Evolutionary conservation across 495 filamentous ascomycete species (phyloP), one percentile per base, ranked within the genome.

Genomic region (Tricharina praecox): DNA sequence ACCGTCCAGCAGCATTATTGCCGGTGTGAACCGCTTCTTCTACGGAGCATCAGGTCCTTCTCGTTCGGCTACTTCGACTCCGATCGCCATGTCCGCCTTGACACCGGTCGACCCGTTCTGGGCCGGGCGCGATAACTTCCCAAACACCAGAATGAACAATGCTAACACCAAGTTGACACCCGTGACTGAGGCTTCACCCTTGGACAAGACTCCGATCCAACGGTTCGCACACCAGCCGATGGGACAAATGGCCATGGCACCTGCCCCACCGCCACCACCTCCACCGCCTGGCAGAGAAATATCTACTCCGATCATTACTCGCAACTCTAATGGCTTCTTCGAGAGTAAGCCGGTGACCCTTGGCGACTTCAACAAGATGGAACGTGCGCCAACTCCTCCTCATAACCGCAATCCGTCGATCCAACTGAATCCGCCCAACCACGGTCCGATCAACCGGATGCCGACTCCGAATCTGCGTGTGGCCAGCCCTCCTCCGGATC

Each of bases 11-110:
- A 48, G 51, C 13, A 53, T 53, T 37, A 51, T 61, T 11, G 45
- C 53, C 20, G 51, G 53, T 30, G 45, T 61, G 3, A 51, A 53
- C 16, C 50, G 58, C 50, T 84, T 87, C 63, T 80, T 82, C 28
- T 74, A 76, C 15, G 61, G 71, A 43, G 72, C 68, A 9, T 82
- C 81, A 52, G 80, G 85, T 50, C 70, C 71, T 45, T 86, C 82
- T 9, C 82, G 79, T 32, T 72, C 81, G 10, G 56, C 56, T 13
- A 38, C 21, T 8, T 53, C 55, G 30, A 97, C 92, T 3, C 90
- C 90, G 1, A 95, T 96, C 59, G 81, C 83, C 2, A 84, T 95
- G 52, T 93, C 88, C 30, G 90, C 87, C 9, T 67, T 90, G 24
- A 85, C 83, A 21, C 82, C 83, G 1, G 68, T 73, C 28, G 79